Base-by-base conservation (phyloP, 106 monocot species). In the Triglochin maritima region DNA sequence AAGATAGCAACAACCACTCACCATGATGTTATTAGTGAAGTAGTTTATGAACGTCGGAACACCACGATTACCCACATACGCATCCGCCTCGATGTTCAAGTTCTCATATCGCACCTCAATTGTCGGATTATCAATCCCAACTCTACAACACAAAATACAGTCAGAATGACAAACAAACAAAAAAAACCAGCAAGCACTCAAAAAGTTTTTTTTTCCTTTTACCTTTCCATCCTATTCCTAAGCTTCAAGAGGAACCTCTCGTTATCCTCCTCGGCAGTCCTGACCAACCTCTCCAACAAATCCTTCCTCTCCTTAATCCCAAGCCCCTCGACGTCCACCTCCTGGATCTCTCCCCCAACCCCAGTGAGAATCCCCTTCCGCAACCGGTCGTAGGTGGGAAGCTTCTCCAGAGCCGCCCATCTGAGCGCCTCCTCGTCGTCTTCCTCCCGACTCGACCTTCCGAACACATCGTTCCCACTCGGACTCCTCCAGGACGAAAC, bases 191-290 rank as follows among this genome's bases (percentile, higher is more conserved):
- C 29, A 29, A 29, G 1, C 29, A 6, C 52, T 9, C 7, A 66
- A 46, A 50, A 62, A 44, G 4, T 14, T 11, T 0, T 52, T 8
- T 2, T 6, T 7, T 29, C 4, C n/a, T 7, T 14, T 57, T 50
- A 90, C 90, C 82, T 59, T 4, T 87, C 82, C 16, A 92, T 81
- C 7, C 92, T 80, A 13, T 83, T 69, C 74, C 66, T 82, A 59
- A 92, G 87, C 76, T 83, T 85, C 65, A 17, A 56, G n/a, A 73
- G 12, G 65, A 73, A 73, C 56, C 6, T 73, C 73, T 73, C 73
- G 17, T 73, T 73, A 45, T 73, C 68, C 9, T 69, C 64, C 64
- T 73, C 73, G 14, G 64, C 65, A 57, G 57, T 44, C 9, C 57
- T 16, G 56, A 54, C 61, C 64, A 73, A 47, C 14, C 63, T 73